Evolutionary conservation across 371 early-diverging fungal genomes (phyloP).

Genomic region (Actinomortierella ambigua): DNA sequence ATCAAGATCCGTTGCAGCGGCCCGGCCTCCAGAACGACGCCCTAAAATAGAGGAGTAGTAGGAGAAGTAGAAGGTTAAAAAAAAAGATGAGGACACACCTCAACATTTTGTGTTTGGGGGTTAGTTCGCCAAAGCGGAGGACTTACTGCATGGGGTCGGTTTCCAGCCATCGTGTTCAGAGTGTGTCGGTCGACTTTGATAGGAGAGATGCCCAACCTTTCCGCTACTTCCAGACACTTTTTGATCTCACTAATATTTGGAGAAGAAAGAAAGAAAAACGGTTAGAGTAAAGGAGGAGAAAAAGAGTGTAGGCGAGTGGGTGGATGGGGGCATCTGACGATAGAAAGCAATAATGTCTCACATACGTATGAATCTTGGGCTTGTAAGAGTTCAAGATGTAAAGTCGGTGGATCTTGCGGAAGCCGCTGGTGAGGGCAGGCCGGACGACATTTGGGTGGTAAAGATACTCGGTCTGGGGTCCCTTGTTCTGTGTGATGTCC

Average conservation of each 20-base stretch:
- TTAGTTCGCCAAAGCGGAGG: not conserved
- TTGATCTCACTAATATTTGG: not conserved
- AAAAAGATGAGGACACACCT: not conserved
- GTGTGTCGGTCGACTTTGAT: conserved; percentile 24
- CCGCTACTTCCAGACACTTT: conserved; percentile 21
- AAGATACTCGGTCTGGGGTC: conserved; percentile 17
- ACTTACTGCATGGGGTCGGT: conserved; percentile 39
- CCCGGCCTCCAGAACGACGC: conserved; percentile 35
- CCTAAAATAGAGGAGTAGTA: conserved; percentile 7
- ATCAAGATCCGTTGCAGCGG: not conserved
- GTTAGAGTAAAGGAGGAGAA: not conserved
- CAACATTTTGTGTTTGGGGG: not conserved
- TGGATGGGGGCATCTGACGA: too few species aligned
- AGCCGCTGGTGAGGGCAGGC: conserved; percentile 18
- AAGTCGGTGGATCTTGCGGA: conserved; percentile 18
- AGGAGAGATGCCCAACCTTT: conserved; percentile 3
- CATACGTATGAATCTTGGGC: conserved; percentile 35
- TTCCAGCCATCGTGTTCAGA: conserved; percentile 23
- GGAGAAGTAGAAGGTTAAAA: not conserved
- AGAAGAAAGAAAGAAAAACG: not conserved
- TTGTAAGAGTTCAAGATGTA: conserved; percentile 17
- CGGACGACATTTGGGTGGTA: conserved; percentile 41
- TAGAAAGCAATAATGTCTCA: not conserved
- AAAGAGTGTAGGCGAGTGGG: too few species aligned
- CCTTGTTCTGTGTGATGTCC: not conserved